Evolutionary conservation across 2,329 filamentous ascomycete genomes (phyloP).

Genomic region (Coniella lustricola): DNA sequence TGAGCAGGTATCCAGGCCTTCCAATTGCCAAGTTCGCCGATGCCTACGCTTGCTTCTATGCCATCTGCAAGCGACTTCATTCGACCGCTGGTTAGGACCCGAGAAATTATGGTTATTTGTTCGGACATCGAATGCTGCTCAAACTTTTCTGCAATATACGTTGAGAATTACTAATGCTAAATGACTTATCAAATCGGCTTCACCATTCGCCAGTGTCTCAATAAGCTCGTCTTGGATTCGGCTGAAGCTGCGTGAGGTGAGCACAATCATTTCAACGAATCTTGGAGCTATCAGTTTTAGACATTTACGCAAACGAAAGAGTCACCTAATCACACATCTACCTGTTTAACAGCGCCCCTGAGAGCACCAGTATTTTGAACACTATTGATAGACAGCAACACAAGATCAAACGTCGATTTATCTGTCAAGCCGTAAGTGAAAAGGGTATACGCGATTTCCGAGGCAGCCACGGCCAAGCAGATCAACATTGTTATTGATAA

Average conservation of each 20-base stretch:
- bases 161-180: not conserved
- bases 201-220: not conserved
- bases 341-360: not conserved
- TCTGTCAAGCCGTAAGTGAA: constrained; percentile 11
- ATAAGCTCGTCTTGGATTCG: constrained; percentile 4
- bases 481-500: constrained; percentile 14
- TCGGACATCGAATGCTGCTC: too few relatives aligned
- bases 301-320: not conserved
- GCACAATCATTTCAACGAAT: not conserved
- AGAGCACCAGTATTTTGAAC: not conserved
- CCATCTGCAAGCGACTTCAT: not conserved
- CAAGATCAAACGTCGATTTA: not conserved
- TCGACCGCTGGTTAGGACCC: not conserved
- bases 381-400: not conserved
- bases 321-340: constrained; percentile 4
- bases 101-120: not conserved
- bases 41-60: not conserved
- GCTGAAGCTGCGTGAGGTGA: not conserved
- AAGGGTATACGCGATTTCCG: constrained; percentile 17
- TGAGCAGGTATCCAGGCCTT: not conserved
- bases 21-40: not conserved
- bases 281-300: not conserved
- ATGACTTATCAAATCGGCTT: not conserved
- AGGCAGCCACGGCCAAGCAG: constrained; percentile 18
- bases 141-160: not conserved